A percentile compares a stretch with the other conserved stretches of the same genome.
These are phyloP conservation scores for Alternaria longipes DNA, from an alignment of 2,329 filamentous ascomycete species.

Conservation along the genomic window DNA sequence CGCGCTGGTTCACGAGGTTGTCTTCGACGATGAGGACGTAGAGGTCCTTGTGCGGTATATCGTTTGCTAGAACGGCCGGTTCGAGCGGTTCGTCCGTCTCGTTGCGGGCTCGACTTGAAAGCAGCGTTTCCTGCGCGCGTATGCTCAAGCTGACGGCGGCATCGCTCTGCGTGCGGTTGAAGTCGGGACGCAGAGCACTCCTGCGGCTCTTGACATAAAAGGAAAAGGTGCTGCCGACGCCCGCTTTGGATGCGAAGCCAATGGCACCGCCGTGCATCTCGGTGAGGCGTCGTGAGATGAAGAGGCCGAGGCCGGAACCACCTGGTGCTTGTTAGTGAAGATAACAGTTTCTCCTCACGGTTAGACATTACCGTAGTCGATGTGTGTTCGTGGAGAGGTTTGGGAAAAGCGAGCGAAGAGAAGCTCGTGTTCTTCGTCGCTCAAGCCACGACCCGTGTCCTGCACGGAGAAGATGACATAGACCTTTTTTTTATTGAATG, in stretches of 20 bases:
- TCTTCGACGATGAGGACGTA: slow-evolving; percentile 50
- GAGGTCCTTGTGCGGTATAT: slow-evolving; percentile 18
- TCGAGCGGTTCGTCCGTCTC: background rate
- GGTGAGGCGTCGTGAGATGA: slow-evolving; percentile 41
- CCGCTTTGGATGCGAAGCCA: slow-evolving; percentile 34
- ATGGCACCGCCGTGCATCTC: slow-evolving; percentile 46
- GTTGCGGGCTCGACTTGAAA: slow-evolving; percentile 17
- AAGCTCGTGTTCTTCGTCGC: slow-evolving; percentile 46
- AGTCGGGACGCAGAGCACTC: slow-evolving; percentile 5
- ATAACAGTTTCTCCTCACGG: too few species aligned
- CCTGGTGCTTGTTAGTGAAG: slow-evolving; percentile 1
- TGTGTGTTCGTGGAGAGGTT: slow-evolving; percentile 46
- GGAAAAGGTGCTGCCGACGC: slow-evolving; percentile 42
- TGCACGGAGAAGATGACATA: slow-evolving; percentile 51
- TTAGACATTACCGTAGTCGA: slow-evolving; percentile 40
- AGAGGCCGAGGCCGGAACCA: slow-evolving; percentile 46
- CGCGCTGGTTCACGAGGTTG: slow-evolving; percentile 54
- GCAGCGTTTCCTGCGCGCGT: slow-evolving; percentile 18
- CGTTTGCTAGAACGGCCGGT: background rate
- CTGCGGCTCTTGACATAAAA: slow-evolving; percentile 44
- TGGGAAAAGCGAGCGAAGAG: slow-evolving; percentile 47
- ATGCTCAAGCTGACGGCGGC: slow-evolving; percentile 18
- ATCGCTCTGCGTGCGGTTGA: slow-evolving; percentile 16
- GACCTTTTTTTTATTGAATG: slow-evolving; percentile 29
- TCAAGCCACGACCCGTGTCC: slow-evolving; percentile 54